Conservation (phyloP, 805 yeast species). For the Metahyphopichia silvanorum region DNA sequence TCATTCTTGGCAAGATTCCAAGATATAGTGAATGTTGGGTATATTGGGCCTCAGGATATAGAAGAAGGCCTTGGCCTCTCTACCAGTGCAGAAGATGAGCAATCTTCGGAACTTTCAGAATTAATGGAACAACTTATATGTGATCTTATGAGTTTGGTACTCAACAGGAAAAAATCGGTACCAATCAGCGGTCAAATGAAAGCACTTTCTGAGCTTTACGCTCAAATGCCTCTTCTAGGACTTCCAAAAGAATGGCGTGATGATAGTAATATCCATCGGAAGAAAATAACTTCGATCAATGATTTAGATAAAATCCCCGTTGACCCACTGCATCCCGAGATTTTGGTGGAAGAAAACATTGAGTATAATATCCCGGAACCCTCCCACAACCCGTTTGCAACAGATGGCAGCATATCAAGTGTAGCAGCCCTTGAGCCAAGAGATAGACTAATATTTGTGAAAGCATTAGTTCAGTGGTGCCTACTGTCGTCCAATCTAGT, state of each 20-base stretch:
- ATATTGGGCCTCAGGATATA: slow-evolving; percentile 35
- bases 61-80: slow-evolving; percentile 32
- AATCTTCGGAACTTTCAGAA: slow-evolving; percentile 17
- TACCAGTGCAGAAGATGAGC: slow-evolving; percentile 1
- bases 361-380: slow-evolving; percentile 4
- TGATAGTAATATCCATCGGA: slow-evolving; percentile 6
- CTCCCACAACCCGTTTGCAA: slow-evolving; percentile 14
- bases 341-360: slow-evolving; percentile 4
- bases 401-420: too few relatives aligned
- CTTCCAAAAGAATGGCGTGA: slow-evolving; percentile 40
- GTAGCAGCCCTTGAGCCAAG: too few relatives aligned
- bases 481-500: slow-evolving; percentile 28
- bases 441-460: slow-evolving; percentile 35
- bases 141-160: slow-evolving; percentile 28
- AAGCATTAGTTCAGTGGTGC: slow-evolving; percentile 35
- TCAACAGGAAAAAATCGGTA: slow-evolving; percentile 34
- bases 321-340: slow-evolving; percentile 21
- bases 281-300: background rate
- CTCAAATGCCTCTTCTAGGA: slow-evolving; percentile 23
- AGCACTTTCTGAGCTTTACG: slow-evolving; percentile 33
- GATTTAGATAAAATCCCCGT: slow-evolving; percentile 13
- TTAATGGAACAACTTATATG: slow-evolving; percentile 32
- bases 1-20: slow-evolving; percentile 30
- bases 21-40: slow-evolving; percentile 16
- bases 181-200: slow-evolving; percentile 17